Percentiles rank a stretch among this genome's conserved stretches.
Evolutionary conservation across 768 basidiomycete genomes (phyloP).

Genomic region (Lentinula raphanica): DNA sequence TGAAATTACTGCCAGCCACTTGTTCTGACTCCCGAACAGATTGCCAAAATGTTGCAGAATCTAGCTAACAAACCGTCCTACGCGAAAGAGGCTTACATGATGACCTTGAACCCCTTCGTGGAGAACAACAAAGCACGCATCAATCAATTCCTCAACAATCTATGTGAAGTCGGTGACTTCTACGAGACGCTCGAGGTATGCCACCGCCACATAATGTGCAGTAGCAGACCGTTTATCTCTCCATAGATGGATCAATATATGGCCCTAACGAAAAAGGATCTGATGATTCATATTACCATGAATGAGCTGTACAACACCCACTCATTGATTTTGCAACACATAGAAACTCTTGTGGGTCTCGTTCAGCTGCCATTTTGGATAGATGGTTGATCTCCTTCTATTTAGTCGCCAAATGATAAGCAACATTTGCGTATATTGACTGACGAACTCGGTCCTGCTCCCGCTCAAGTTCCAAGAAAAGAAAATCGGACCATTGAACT

Average conservation of each 20-base stretch:
- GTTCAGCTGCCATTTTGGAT: not conserved
- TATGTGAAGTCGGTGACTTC: constrained; percentile 99
- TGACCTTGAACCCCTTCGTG: constrained; percentile 95
- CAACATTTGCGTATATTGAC: constrained; percentile 94
- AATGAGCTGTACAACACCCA: constrained; percentile 99
- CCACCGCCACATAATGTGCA: constrained; percentile 1
- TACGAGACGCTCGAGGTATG: constrained; percentile 95
- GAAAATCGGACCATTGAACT: constrained; percentile 95
- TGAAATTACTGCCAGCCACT: not conserved
- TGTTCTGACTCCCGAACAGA: constrained; percentile 42
- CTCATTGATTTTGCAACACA: constrained; percentile 89
- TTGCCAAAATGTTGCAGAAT: constrained; percentile 99
- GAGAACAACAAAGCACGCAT: constrained; percentile 98
- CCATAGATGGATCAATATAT: constrained; percentile 98
- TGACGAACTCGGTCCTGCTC: constrained; percentile 92
- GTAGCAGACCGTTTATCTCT: constrained; percentile 3
- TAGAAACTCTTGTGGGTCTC: constrained; percentile 79
- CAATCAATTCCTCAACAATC: constrained; percentile 92
- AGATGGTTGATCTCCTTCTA: constrained; percentile 2
- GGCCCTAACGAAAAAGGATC: constrained; percentile 98
- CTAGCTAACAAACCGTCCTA: constrained; percentile 98
- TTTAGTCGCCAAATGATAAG: constrained; percentile 93
- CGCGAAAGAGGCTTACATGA: constrained; percentile 98
- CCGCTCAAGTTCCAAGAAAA: constrained; percentile 93
- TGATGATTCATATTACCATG: constrained; percentile 96